These are phyloP conservation scores for Diaporthe vaccinii DNA, from an alignment of 2,329 filamentous ascomycete species.

Conservation along the genomic window DNA sequence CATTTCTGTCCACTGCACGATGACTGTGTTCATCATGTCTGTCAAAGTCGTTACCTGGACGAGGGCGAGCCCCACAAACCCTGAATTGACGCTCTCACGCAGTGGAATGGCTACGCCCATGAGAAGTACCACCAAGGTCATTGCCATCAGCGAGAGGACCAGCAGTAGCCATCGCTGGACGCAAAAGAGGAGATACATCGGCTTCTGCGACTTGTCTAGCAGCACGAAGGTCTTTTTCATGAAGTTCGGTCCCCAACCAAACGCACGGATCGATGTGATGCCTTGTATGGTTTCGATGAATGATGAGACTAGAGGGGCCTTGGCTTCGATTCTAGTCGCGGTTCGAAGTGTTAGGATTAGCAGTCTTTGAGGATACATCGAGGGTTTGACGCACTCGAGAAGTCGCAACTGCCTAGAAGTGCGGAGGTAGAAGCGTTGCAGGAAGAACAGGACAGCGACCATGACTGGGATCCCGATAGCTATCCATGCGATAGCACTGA, in stretches of 20 bases:
- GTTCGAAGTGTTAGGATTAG: background rate
- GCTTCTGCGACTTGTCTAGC: slow-evolving; percentile 42
- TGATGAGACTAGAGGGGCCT: background rate
- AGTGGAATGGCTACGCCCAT: slow-evolving; percentile 36
- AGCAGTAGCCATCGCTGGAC: slow-evolving; percentile 44
- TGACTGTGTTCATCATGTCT: slow-evolving; percentile 30
- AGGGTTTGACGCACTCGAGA: background rate
- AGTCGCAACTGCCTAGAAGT: slow-evolving; percentile 23
- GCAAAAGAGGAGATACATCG: slow-evolving; percentile 42
- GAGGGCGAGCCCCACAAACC: slow-evolving; percentile 41
- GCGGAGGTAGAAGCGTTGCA: slow-evolving; percentile 25
- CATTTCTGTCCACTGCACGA: slow-evolving; percentile 40
- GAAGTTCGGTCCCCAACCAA: slow-evolving; percentile 26
- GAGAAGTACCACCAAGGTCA: slow-evolving; percentile 40
- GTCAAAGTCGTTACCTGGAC: slow-evolving; percentile 39
- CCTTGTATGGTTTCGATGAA: slow-evolving; percentile 19
- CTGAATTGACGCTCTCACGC: slow-evolving; percentile 25
- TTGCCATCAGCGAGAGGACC: slow-evolving; percentile 42
- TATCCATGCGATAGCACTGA: background rate
- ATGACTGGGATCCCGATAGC: slow-evolving; percentile 2
- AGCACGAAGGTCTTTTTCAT: slow-evolving; percentile 7
- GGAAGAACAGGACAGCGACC: background rate
- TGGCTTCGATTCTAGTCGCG: slow-evolving; percentile 6
- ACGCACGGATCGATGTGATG: slow-evolving; percentile 32
- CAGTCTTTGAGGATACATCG: background rate